These are phyloP conservation scores for Macrotyloma uniflorum DNA, from an alignment of 306 rosid species.

Conservation along the genomic window DNA sequence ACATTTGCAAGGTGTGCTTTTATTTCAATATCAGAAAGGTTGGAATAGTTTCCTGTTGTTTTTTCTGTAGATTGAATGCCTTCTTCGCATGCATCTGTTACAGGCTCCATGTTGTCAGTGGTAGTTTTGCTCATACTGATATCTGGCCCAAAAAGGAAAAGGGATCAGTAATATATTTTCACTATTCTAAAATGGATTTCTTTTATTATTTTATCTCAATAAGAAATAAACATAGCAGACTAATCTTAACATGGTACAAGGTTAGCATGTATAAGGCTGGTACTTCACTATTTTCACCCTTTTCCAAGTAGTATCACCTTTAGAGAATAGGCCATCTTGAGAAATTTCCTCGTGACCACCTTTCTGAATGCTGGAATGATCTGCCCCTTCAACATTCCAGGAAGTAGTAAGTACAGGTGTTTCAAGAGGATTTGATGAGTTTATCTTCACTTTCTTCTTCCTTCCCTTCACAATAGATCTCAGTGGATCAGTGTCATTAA, in stretches of 20 bases:
- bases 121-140: constrained; percentile 30
- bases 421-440: constrained; percentile 36
- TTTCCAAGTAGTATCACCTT: constrained; percentile 35
- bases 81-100: constrained; percentile 43
- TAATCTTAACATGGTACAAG: constrained; percentile 27
- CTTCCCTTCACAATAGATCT: constrained; percentile 29
- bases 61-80: constrained; percentile 33
- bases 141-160: constrained; percentile 33
- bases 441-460: constrained; percentile 44
- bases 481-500: constrained; percentile 35
- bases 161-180: constrained; percentile 29
- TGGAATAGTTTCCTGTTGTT: constrained; percentile 31
- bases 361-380: constrained; percentile 34
- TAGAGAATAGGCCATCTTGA: constrained; percentile 36
- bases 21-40: constrained; percentile 24
- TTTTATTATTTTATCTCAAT: background rate
- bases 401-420: constrained; percentile 46
- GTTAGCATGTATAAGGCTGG: constrained; percentile 42
- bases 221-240: constrained; percentile 6
- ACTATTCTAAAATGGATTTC: background rate
- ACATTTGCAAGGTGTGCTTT: constrained; percentile 34
- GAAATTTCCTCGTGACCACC: constrained; percentile 43
- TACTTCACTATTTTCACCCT: constrained; percentile 27
- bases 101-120: constrained; percentile 42
- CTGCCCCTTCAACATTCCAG: constrained; percentile 42